Percentiles rank a stretch among this genome's conserved stretches.
phyloP scores from a whole-genome alignment of 108 stramenopile genomes.

The Schizochytrium sp. region DNA sequence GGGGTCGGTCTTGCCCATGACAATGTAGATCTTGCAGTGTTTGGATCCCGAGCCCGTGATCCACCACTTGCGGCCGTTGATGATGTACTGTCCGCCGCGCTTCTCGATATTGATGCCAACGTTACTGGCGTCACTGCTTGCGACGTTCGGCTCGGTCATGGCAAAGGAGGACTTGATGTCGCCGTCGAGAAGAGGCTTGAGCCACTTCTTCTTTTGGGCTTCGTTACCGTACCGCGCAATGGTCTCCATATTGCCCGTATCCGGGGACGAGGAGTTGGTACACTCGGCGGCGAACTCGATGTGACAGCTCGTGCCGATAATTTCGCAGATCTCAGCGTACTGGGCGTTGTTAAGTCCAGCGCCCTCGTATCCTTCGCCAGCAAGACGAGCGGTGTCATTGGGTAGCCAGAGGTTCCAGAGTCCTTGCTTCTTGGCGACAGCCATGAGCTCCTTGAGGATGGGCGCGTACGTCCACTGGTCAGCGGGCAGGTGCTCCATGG shows the following conservation, averaged over 20 bases:
- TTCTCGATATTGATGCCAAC: slow-evolving; percentile 33
- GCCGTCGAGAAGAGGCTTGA: slow-evolving; percentile 69
- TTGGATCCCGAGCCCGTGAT: slow-evolving; percentile 64
- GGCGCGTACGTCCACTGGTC: slow-evolving; percentile 26
- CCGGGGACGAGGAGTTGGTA: slow-evolving; percentile 60
- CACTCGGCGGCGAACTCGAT: neutral
- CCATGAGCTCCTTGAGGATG: slow-evolving; percentile 52
- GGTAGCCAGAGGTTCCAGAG: slow-evolving; percentile 84
- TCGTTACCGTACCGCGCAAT: slow-evolving; percentile 73
- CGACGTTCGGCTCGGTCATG: slow-evolving; percentile 91
- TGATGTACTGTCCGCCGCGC: neutral
- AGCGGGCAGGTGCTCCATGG: neutral
- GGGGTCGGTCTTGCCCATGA: too few relatives aligned
- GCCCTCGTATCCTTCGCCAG: slow-evolving; percentile 31
- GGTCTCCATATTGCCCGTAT: slow-evolving; percentile 97
- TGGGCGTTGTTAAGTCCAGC: slow-evolving; percentile 47
- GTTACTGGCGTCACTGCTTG: slow-evolving; percentile 81
- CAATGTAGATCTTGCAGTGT: slow-evolving; percentile 67
- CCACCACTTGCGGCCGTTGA: slow-evolving; percentile 42
- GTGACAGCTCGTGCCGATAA: slow-evolving; percentile 64
- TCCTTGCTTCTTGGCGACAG: slow-evolving; percentile 55
- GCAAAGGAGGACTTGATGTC: slow-evolving; percentile 71
- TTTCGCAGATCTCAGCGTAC: slow-evolving; percentile 74
- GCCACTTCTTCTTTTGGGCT: slow-evolving; percentile 58
- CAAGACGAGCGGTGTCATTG: neutral